Evolutionary conservation across 495 filamentous ascomycete species (phyloP), one percentile per base, ranked within the genome.

Genomic region (Darksidea phi): DNA sequence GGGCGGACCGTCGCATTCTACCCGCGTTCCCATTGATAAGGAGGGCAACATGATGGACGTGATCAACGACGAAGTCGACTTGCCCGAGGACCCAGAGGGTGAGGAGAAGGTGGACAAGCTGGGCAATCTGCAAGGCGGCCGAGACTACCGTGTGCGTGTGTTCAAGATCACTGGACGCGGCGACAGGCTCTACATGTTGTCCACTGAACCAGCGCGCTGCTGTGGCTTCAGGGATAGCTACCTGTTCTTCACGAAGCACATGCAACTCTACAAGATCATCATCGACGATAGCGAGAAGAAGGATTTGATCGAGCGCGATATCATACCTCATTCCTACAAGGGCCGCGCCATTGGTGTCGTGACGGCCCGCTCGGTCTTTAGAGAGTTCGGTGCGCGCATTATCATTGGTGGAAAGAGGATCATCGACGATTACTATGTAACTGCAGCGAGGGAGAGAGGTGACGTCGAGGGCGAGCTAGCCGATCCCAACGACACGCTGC

Each of bases 251-350:
- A 93, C 92, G 67, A 96, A 95, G 71, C 92, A 97, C 77, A 88
- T 87, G 70, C 84, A 91, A 68, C 86, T 97, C 18, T 91, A 90
- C 79, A 97, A 97, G 77, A 94, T 97, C 68, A 94, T 96, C 64
- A 86, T 96, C 64, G 90, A 90, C 58, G 91, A 96, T 54, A 87
- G 91, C 18, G 90, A 91, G 61, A 97, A 96, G 76, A 88, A 85
- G 51, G 92, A 96, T 70, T 81, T 97, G 72, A 98, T 98, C 63
- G 90, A 91, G 41, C 88, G 94, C 48, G 86, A 94, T 23, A 84
- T 98, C 61, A 96, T 98, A 57, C 94, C 94, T 2, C 92, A 96
- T 78, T 93, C 88, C 34, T 98, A 98, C 84, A 98, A 98, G 72
- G 94, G 94, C 59, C 89, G 94, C 46, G 89, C 94, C 17, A 98